These are phyloP conservation scores for Mucor indicus DNA, from an alignment of 371 early-diverging fungal genomes.

Conservation along the genomic window DNA sequence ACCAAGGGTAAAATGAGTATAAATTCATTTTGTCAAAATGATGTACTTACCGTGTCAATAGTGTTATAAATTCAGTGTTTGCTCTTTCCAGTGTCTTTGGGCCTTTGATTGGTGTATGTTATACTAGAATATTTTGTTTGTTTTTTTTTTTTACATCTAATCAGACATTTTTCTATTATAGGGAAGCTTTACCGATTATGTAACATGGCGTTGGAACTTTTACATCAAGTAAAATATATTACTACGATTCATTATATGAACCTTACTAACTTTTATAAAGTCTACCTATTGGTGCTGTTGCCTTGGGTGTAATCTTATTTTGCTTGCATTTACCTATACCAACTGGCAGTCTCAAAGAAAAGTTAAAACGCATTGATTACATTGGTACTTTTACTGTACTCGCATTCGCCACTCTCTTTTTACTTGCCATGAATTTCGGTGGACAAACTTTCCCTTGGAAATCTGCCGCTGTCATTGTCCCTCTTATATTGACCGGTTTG, in stretches of 20 bases:
- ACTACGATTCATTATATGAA: conserved; percentile 2
- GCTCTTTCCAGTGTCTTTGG: conserved; percentile 39
- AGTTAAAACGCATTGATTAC: conserved; percentile 41
- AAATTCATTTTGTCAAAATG: not conserved
- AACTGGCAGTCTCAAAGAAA: conserved; percentile 27
- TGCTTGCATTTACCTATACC: conserved; percentile 29
- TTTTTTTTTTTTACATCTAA: not conserved
- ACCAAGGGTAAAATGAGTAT: conserved; percentile 38
- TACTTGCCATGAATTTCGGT: conserved; percentile 47
- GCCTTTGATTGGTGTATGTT: conserved; percentile 41
- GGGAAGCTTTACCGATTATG: conserved; percentile 37
- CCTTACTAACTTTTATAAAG: conserved; percentile 10
- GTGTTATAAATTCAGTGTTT: conserved; percentile 40
- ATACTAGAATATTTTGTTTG: not conserved
- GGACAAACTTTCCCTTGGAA: conserved; percentile 56
- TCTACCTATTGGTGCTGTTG: conserved; percentile 42
- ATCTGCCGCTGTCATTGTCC: conserved; percentile 57
- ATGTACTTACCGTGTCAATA: no score
- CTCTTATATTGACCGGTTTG: conserved; percentile 47
- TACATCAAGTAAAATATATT: conserved; percentile 35
- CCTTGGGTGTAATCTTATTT: conserved; percentile 27
- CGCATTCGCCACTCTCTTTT: conserved; percentile 29
- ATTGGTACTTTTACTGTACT: conserved; percentile 52
- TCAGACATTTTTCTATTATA: conserved; percentile 3
- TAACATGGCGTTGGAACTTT: conserved; percentile 50